These are phyloP conservation scores for Neoascochyta sp. DNA, from an alignment of 2,329 filamentous ascomycete species.

Conservation along the genomic window DNA sequence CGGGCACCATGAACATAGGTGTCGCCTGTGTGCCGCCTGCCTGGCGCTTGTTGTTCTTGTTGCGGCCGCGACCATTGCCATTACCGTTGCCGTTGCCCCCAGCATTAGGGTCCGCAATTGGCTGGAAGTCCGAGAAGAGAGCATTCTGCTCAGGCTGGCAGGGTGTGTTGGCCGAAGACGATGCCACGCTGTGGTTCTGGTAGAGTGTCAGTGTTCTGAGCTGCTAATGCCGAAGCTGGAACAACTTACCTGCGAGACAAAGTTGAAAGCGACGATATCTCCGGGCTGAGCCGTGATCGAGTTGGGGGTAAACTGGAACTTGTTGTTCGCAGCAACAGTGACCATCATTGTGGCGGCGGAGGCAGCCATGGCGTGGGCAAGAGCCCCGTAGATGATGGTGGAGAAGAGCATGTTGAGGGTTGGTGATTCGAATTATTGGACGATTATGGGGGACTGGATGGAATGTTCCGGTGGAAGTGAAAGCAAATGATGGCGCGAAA, in stretches of 20 bases:
- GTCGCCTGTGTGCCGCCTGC: conserved; percentile 16
- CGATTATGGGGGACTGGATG: conserved; percentile 3
- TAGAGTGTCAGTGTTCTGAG: not conserved
- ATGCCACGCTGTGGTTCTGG: conserved; percentile 28
- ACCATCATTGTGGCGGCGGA: conserved; percentile 30
- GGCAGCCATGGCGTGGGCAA: conserved; percentile 22
- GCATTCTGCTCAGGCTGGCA: conserved; percentile 24
- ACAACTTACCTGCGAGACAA: conserved; percentile 19
- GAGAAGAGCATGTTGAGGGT: conserved; percentile 21
- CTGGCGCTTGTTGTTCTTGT: conserved; percentile 21
- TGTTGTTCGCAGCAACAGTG: conserved; percentile 30
- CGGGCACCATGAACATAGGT: conserved; percentile 27
- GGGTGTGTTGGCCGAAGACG: conserved; percentile 22
- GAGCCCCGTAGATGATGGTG: conserved; percentile 15
- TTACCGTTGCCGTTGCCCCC: conserved; percentile 13
- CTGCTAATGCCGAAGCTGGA: not conserved
- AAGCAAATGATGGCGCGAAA: conserved; percentile 14
- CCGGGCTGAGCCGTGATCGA: conserved; percentile 24
- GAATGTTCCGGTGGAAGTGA: conserved; percentile 7
- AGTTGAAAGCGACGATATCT: conserved; percentile 28
- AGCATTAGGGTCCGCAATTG: conserved; percentile 14
- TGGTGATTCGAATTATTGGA: conserved; percentile 6
- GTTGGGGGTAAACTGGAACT: conserved; percentile 29
- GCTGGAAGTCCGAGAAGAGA: conserved; percentile 29
- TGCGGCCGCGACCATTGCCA: conserved; percentile 11